Base-by-base conservation (phyloP, 192 early-diverging fungal genomes). In the Coemansia sp. region DNA sequence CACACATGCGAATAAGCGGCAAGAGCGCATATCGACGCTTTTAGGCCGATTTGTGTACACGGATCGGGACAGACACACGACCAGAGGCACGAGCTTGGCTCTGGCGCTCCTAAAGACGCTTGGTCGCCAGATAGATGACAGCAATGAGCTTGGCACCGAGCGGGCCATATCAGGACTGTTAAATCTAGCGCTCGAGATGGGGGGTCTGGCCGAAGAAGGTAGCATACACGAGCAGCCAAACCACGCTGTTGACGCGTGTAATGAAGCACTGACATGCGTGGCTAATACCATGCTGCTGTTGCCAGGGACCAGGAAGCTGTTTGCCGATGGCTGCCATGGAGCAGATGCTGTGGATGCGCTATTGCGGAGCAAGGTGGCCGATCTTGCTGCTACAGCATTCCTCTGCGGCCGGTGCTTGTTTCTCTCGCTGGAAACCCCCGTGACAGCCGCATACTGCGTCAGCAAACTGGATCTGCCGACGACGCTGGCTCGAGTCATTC, bases 251-350 rank as follows among this genome's bases (percentile, higher is more conserved):
- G 46, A 65, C 9, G 35, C 60, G 9, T 79, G 77, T 49, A 70
- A 73, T 8, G 78, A 80, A 24, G 68, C 78, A 1, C 65, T 80
- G 51, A 74, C 78, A 1, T 80, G 78, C 42, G 65, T 80, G 46
- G 78, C 78, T 17, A 80, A 80, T 27, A 69, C 78, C 27, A 74
- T 80, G 78, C 59, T 80, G 40, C 47, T 74, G 31, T 51, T 70
- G 31, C 61, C 72, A 11, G 54, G 47, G 4, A 68, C 68, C 69
- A 68, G 57, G 41, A 4, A 24, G 25, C n/a, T 58, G 32, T 58
- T 58, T 37, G 56, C 56, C 35, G 56, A 58, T 11, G 4, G 17
- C 37, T 12, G 35, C 41, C 10, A 42, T 24, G 56, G 56, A 2
- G 56, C 56, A 32, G 20, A 36, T 38, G 19, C 11, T 8, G 35